phyloP scores from a whole-genome alignment of 805 yeast species.

The Pichia sporocuriosa region DNA sequence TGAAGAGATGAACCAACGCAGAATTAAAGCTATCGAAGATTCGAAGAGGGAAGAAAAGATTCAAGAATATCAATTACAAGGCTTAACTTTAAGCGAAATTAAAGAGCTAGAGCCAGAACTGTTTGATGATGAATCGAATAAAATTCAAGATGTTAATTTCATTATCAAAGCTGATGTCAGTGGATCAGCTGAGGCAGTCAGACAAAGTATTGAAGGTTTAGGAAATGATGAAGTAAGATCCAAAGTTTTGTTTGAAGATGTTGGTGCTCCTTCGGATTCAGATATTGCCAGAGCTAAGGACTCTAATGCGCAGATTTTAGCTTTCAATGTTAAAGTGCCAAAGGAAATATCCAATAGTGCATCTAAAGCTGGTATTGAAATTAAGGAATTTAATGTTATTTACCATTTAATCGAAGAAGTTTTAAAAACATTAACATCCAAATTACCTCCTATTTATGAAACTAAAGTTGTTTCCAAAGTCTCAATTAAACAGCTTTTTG shows the following conservation, averaged over 20 bases:
- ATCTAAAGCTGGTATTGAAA: conserved; percentile 44
- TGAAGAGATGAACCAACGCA: conserved; percentile 61
- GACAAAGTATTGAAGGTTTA: conserved; percentile 69
- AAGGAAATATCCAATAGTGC: conserved; percentile 58
- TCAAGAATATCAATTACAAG: conserved; percentile 53
- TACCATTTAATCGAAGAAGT: conserved; percentile 86
- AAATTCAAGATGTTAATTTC: conserved; percentile 41
- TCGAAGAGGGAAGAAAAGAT: conserved; percentile 46
- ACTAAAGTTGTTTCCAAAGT: conserved; percentile 60
- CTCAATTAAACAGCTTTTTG: conserved; percentile 64
- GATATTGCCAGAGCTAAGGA: conserved; percentile 64
- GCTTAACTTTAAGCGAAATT: conserved; percentile 47
- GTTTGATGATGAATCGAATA: conserved; percentile 27
- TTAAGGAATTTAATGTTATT: conserved; percentile 69
- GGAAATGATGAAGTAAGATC: conserved; percentile 83
- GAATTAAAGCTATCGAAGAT: conserved; percentile 48
- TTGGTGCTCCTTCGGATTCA: conserved; percentile 66
- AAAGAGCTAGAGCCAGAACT: conserved; percentile 29
- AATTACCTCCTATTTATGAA: conserved; percentile 61
- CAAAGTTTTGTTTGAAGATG: conserved; percentile 63
- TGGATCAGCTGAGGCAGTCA: conserved; percentile 92
- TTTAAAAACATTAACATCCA: conserved; percentile 50
- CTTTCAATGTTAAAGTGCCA: conserved; percentile 70
- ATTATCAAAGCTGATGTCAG: conserved; percentile 87
- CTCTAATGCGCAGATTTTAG: conserved; percentile 65